Evolutionary conservation across 768 basidiomycete genomes (phyloP).

Genomic region (Lepiota venenata): DNA sequence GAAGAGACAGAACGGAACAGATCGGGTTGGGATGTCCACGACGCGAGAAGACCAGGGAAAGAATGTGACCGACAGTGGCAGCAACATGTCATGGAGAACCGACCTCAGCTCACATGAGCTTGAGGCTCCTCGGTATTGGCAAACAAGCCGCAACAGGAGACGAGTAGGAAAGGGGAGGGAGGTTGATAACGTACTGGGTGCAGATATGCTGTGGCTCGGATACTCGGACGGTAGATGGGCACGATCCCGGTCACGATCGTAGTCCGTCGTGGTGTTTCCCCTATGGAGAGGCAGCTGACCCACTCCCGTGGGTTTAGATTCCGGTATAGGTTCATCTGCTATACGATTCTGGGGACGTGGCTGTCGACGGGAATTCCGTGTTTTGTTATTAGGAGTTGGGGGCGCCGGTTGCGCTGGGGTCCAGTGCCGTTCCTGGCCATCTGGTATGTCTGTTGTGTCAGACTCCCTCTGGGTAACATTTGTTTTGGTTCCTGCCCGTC

Average conservation of each 20-base stretch:
- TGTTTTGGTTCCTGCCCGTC: slow-evolving; percentile 25
- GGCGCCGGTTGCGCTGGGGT: slow-evolving; percentile 17
- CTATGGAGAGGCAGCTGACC: neutral
- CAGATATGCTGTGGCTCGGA: slow-evolving; percentile 29
- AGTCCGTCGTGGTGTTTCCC: neutral
- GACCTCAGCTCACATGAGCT: neutral
- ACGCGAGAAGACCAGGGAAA: neutral
- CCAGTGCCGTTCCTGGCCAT: slow-evolving; percentile 24
- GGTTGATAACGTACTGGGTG: slow-evolving; percentile 65
- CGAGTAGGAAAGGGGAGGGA: slow-evolving; percentile 34
- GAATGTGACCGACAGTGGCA: neutral
- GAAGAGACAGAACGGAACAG: slow-evolving; percentile 12
- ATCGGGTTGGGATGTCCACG: slow-evolving; percentile 9
- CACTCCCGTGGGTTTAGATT: slow-evolving; percentile 4
- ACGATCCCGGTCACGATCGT: slow-evolving; percentile 27
- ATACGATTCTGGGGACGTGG: slow-evolving; percentile 2
- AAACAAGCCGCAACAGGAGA: slow-evolving; percentile 26
- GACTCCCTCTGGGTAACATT: slow-evolving; percentile 24
- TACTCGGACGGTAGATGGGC: slow-evolving; percentile 27
- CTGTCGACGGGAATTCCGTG: slow-evolving; percentile 18
- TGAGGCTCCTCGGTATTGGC: neutral
- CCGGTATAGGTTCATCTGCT: neutral
- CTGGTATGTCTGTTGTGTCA: slow-evolving; percentile 19
- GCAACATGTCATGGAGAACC: neutral
- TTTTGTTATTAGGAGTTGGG: slow-evolving; percentile 18